Evolutionary conservation across 1,284 basidiomycete genomes (phyloP).

Genomic region (Pascua sp.): DNA sequence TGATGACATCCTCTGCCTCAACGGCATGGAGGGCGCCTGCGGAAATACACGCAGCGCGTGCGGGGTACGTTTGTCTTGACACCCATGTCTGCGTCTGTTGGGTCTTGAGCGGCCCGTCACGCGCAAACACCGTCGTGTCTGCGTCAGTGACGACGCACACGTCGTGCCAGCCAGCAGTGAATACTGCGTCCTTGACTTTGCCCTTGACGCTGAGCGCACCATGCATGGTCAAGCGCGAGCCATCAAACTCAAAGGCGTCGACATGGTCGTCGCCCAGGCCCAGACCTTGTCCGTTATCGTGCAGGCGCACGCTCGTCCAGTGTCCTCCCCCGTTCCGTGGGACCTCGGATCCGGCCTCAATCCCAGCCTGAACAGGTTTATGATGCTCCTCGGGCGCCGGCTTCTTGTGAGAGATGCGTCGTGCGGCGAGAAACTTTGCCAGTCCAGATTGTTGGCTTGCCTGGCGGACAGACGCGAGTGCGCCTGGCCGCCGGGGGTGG

Average conservation of each 20-base stretch:
- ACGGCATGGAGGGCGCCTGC: constrained; percentile 4
- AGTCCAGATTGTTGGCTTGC: constrained; percentile 27
- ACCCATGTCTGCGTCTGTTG: constrained; percentile 2
- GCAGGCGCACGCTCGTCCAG: constrained; percentile 30
- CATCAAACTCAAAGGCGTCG: constrained; percentile 33
- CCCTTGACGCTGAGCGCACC: constrained; percentile 16
- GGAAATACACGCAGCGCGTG: constrained; percentile 5
- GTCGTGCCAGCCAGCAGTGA: constrained; percentile 19
- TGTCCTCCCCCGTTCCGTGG: constrained; percentile 36
- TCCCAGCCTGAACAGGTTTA: constrained; percentile 8
- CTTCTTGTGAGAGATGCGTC: constrained; percentile 5
- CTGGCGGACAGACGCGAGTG: constrained; percentile 10
- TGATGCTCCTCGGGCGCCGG: background rate
- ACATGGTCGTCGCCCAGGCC: constrained; percentile 27
- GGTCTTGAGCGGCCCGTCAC: background rate
- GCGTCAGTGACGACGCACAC: constrained; percentile 14
- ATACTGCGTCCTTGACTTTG: constrained; percentile 13
- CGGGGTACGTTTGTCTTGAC: background rate
- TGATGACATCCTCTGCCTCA: background rate
- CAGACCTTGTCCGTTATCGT: constrained; percentile 28
- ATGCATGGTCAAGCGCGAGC: constrained; percentile 19
- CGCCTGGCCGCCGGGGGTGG: constrained; percentile 4
- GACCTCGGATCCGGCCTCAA: constrained; percentile 38
- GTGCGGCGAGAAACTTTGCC: constrained; percentile 35
- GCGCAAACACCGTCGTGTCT: constrained; percentile 10